Conservation (phyloP, 2,329 filamentous ascomycete species). For the Penicillium sp. region DNA sequence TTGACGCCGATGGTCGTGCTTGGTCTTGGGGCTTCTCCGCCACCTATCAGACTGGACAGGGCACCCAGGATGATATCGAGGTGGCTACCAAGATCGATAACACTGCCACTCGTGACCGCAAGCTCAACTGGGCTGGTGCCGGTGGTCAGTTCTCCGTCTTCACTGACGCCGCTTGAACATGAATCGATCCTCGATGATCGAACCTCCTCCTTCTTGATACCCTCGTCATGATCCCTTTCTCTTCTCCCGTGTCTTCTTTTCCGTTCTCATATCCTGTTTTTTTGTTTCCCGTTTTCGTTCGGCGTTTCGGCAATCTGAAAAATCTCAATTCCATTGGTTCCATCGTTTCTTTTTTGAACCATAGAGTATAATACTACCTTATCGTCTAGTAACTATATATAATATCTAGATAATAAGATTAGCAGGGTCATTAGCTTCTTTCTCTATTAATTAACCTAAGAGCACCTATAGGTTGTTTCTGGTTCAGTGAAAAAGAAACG, state of each 20-base stretch:
- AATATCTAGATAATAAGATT: too few relatives aligned
- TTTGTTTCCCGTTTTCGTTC: neutral
- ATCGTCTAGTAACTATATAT: too few relatives aligned
- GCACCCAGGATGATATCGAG: conserved; percentile 75
- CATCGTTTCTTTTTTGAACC: neutral
- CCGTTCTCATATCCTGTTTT: neutral
- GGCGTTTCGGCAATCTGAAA: neutral
- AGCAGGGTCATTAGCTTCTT: too few relatives aligned
- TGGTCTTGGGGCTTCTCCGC: conserved; percentile 80
- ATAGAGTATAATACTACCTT: too few relatives aligned
- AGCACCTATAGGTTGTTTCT: too few relatives aligned
- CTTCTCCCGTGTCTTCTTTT: neutral
- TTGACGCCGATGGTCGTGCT: conserved; percentile 68
- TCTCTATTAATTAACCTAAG: too few relatives aligned
- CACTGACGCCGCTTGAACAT: conserved; percentile 30
- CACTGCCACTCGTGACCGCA: conserved; percentile 73
- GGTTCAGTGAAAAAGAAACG: too few relatives aligned
- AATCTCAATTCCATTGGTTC: neutral
- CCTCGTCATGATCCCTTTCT: neutral
- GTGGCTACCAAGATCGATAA: conserved; percentile 81
- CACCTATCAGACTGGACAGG: conserved; percentile 79
- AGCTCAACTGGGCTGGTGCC: conserved; percentile 76
- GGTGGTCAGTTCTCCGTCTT: conserved; percentile 72
- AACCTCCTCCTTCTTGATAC: neutral
- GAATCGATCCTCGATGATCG: neutral